Evolutionary conservation across 2,329 filamentous ascomycete species (phyloP).

Genomic region (Parascedosporium putredinis): DNA sequence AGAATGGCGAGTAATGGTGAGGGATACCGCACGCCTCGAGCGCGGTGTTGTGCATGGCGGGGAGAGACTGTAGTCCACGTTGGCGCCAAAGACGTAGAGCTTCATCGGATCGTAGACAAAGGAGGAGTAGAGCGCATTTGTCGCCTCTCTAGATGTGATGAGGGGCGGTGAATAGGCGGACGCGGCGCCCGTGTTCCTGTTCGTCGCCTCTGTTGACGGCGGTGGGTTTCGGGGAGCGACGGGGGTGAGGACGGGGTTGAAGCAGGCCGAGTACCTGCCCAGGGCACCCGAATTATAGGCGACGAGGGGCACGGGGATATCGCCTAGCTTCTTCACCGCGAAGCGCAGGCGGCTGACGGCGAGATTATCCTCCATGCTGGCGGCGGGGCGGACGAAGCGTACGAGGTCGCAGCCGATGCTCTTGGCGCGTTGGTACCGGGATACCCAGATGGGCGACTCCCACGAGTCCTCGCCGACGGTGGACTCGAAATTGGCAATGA

Average conservation of each 20-base stretch:
- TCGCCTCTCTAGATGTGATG: slow-evolving; percentile 53
- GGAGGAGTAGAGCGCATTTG: slow-evolving; percentile 53
- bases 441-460: slow-evolving; percentile 43
- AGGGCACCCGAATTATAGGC: slow-evolving; percentile 54
- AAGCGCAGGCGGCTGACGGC: slow-evolving; percentile 45
- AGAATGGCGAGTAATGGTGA: slow-evolving; percentile 55
- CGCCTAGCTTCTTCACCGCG: slow-evolving; percentile 28
- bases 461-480: slow-evolving; percentile 34
- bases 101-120: slow-evolving; percentile 60
- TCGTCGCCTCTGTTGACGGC: slow-evolving; percentile 16
- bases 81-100: slow-evolving; percentile 64
- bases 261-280: slow-evolving; percentile 54
- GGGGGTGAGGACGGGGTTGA: slow-evolving; percentile 53
- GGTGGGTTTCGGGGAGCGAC: slow-evolving; percentile 4
- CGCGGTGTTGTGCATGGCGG: slow-evolving; percentile 70
- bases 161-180: slow-evolving; percentile 11
- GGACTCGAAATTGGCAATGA: slow-evolving; percentile 47
- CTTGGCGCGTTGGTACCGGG: slow-evolving; percentile 47
- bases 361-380: slow-evolving; percentile 51
- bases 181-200: slow-evolving; percentile 24
- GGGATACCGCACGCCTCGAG: slow-evolving; percentile 58
- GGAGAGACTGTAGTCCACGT: slow-evolving; percentile 61
- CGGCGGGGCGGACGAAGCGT: slow-evolving; percentile 47
- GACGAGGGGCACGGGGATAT: slow-evolving; percentile 26
- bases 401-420: slow-evolving; percentile 50